Evolutionary conservation across 352 stramenopile genomes (phyloP).

Genomic region (Blastocystis sp.): DNA sequence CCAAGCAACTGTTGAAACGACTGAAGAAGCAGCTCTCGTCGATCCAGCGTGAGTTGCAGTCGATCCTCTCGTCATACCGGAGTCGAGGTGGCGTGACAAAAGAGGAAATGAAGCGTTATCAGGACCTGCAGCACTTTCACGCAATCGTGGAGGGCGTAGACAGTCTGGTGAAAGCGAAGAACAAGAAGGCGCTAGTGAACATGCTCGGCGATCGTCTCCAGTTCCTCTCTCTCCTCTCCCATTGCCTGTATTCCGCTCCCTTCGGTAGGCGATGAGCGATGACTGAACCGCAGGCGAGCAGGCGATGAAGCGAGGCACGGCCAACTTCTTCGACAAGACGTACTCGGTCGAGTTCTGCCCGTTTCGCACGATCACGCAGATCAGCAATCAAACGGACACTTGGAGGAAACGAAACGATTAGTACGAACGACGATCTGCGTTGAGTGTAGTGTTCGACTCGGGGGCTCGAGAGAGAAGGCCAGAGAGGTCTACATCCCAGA

Average conservation of each 20-base stretch:
- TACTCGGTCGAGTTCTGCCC: constrained; percentile 54
- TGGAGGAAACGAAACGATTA: constrained; percentile 37
- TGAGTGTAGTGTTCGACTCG: neutral
- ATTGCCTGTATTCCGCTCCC: constrained; percentile 3
- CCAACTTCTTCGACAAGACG: constrained; percentile 25
- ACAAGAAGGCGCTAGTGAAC: neutral
- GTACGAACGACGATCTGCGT: neutral
- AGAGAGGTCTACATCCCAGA: neutral
- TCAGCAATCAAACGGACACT: constrained; percentile 30
- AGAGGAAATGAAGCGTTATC: neutral
- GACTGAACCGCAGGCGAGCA: constrained; percentile 13
- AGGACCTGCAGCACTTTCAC: neutral
- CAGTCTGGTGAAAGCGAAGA: neutral
- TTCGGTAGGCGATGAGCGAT: neutral
- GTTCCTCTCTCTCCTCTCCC: neutral
- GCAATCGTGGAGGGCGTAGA: neutral
- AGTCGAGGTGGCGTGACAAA: neutral
- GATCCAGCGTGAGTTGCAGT: neutral
- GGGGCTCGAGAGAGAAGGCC: neutral
- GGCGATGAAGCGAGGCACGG: constrained; percentile 8
- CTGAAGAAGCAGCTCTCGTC: neutral
- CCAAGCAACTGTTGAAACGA: neutral
- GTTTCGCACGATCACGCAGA: neutral
- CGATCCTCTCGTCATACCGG: neutral
- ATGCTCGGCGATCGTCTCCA: neutral